These are phyloP conservation scores for Rhizopus arrhizus DNA, from an alignment of 371 early-diverging fungal species.

Conservation along the genomic window DNA sequence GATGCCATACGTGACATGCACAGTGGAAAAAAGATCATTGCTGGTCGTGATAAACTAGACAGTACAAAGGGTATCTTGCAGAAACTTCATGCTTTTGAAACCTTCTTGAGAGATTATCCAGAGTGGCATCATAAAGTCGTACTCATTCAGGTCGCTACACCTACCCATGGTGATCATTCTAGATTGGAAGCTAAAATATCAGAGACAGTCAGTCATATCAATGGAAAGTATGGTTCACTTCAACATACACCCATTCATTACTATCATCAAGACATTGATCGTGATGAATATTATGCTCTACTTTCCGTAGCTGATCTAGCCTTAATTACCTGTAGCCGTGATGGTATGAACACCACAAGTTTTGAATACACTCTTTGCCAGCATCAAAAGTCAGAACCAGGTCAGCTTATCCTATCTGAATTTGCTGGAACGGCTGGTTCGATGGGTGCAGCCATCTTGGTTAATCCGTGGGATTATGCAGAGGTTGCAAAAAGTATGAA, in stretches of 20 bases:
- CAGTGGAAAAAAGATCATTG: slow-evolving; percentile 90
- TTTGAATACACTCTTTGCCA: slow-evolving; percentile 98
- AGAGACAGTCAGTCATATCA: slow-evolving; percentile 91
- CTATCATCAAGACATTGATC: slow-evolving; percentile 93
- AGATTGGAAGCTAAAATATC: slow-evolving; percentile 86
- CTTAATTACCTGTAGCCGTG: slow-evolving; percentile 96
- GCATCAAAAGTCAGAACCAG: slow-evolving; percentile 75
- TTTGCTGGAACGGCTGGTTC: slow-evolving; percentile 97
- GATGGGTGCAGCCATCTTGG: slow-evolving; percentile 84
- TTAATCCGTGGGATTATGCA: slow-evolving; percentile 96
- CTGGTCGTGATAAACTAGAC: slow-evolving; percentile 99
- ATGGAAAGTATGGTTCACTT: slow-evolving; percentile 92
- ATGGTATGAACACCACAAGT: slow-evolving; percentile 99
- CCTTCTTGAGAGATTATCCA: slow-evolving; percentile 86
- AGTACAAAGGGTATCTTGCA: slow-evolving; percentile 98
- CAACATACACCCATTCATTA: slow-evolving; percentile 95
- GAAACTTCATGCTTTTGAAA: slow-evolving; percentile 93
- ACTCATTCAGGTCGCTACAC: slow-evolving; percentile 80
- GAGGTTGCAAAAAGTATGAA: slow-evolving; percentile 90
- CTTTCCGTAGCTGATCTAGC: slow-evolving; percentile 93
- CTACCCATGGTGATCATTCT: slow-evolving; percentile 60
- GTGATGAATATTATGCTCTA: slow-evolving; percentile 95
- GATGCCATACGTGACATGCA: slow-evolving; percentile 83
- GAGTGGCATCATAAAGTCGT: slow-evolving; percentile 91
- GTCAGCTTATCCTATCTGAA: slow-evolving; percentile 95